Percentiles rank a stretch among this genome's conserved stretches.
Evolutionary conservation across 176 grass and related monocot genomes (phyloP).

Genomic region (Oryza meridionalis): DNA sequence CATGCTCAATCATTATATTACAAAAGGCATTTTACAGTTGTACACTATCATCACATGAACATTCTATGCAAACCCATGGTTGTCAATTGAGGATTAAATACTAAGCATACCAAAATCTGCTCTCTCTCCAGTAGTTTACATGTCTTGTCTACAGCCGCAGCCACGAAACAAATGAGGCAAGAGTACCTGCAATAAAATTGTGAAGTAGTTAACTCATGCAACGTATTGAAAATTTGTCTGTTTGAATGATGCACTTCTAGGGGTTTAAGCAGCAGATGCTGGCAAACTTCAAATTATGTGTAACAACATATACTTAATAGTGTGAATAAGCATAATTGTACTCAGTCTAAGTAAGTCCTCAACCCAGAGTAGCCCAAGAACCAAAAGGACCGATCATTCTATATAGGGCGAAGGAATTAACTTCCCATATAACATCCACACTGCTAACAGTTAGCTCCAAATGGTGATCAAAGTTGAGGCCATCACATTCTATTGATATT

Average conservation of each 20-base stretch:
- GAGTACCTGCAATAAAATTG: conserved; percentile 37
- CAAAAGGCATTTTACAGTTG: conserved; percentile 43
- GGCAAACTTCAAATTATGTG: neutral
- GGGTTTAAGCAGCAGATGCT: neutral
- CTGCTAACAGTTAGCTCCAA: neutral
- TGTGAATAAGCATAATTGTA: neutral
- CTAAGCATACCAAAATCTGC: conserved; percentile 58
- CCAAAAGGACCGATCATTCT: neutral
- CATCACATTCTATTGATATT: neutral
- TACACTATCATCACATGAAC: conserved; percentile 53
- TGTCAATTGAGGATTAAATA: conserved; percentile 10
- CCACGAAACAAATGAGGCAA: conserved; percentile 35
- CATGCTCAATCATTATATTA: conserved; percentile 48
- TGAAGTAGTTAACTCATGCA: conserved; percentile 15
- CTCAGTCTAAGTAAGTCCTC: neutral
- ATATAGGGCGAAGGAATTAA: neutral
- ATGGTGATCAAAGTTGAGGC: neutral
- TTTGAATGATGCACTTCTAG: conserved; percentile 8
- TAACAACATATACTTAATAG: neutral
- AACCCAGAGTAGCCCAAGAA: neutral
- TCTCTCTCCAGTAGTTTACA: conserved; percentile 60
- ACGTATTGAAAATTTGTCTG: neutral
- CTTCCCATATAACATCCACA: neutral
- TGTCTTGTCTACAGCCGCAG: conserved; percentile 46
- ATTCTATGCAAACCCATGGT: conserved; percentile 42